Evolutionary conservation across 306 rosid genomes (phyloP).

Genomic region (Astragalus membranaceus): DNA sequence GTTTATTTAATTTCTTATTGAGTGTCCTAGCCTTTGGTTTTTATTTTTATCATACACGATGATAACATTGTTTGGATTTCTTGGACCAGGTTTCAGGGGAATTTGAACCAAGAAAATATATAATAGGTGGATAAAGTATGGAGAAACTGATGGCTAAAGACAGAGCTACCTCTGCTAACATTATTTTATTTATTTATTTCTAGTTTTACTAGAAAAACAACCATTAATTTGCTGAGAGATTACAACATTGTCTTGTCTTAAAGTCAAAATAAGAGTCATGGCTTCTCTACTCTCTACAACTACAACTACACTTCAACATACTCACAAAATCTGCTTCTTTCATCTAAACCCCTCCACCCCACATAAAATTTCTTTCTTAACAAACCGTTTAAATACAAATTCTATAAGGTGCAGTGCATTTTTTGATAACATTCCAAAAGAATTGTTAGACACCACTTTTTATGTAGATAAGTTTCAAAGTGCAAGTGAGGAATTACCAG

Average conservation of each 20-base stretch:
- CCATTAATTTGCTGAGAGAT: background rate
- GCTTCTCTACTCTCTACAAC: constrained; percentile 51
- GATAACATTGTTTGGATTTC: background rate
- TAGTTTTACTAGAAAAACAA: background rate
- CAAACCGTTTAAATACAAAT: constrained; percentile 30
- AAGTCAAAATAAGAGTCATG: constrained; percentile 29
- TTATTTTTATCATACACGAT: background rate
- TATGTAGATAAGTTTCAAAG: constrained; percentile 49
- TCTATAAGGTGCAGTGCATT: constrained; percentile 44
- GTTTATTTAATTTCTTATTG: background rate
- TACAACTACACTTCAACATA: constrained; percentile 42
- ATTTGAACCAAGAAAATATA: constrained; percentile 19
- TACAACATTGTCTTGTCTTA: background rate
- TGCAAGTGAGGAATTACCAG: constrained; percentile 44
- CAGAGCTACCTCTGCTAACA: constrained; percentile 32
- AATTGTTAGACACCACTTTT: constrained; percentile 30
- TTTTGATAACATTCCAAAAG: constrained; percentile 36
- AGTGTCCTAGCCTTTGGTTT: background rate
- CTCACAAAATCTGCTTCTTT: constrained; percentile 20
- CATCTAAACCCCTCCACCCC: constrained; percentile 31
- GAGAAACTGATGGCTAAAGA: constrained; percentile 31
- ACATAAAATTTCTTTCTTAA: constrained; percentile 26
- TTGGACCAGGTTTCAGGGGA: constrained; percentile 14
- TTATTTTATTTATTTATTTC: background rate
- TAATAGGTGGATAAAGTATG: constrained; percentile 37